These are phyloP conservation scores for Choiromyces venosus DNA, from an alignment of 495 filamentous ascomycete genomes.

Conservation along the genomic window DNA sequence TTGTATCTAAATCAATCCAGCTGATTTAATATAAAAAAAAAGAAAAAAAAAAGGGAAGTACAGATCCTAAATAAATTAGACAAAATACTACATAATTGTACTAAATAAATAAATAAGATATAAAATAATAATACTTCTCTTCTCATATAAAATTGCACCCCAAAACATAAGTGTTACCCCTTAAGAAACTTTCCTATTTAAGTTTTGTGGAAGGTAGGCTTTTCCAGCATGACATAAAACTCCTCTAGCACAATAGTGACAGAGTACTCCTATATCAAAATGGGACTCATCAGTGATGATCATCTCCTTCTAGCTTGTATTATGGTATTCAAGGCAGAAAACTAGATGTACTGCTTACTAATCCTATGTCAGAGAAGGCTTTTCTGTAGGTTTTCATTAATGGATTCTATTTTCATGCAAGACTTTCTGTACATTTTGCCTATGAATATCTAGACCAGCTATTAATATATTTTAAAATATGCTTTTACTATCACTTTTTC, in stretches of 20 bases:
- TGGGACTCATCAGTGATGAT: slow-evolving; percentile 6
- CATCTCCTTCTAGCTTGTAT: not conserved
- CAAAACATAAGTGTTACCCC: slow-evolving; percentile 13
- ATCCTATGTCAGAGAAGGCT: not conserved
- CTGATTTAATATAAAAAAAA: too few relatives aligned
- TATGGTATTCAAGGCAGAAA: not conserved
- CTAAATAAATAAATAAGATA: too few relatives aligned
- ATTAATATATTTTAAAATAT: too few relatives aligned
- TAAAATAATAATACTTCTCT: too few relatives aligned
- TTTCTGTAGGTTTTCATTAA: not conserved
- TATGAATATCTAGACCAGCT: not conserved
- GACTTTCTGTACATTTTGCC: not conserved
- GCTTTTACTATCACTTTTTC: too few relatives aligned
- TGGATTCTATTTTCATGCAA: not conserved
- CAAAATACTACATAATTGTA: too few relatives aligned
- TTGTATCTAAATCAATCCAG: too few relatives aligned
- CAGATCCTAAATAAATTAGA: too few relatives aligned
- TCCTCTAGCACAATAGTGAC: not conserved
- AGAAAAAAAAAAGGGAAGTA: too few relatives aligned
- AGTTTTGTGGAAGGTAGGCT: not conserved
- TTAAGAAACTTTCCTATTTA: not conserved
- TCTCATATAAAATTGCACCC: not conserved
- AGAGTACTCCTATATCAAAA: slow-evolving; percentile 8
- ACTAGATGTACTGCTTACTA: not conserved
- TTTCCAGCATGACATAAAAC: not conserved